These are phyloP conservation scores for Candida parachauliodes DNA, from an alignment of 805 yeast genomes.

Conservation along the genomic window DNA sequence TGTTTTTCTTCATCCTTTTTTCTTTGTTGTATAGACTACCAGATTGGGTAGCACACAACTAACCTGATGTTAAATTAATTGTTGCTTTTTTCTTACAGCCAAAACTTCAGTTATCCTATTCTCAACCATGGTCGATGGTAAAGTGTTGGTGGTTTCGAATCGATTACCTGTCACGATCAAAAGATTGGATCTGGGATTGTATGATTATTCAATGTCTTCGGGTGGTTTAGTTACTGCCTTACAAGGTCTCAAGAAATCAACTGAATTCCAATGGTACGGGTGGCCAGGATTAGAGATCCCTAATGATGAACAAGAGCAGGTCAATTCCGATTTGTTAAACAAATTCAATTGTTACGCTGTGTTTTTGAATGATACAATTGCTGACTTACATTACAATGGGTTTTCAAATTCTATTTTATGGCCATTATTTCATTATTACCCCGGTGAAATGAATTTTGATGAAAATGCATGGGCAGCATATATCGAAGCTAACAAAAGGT, in stretches of 20 bases:
- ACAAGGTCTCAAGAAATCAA: conserved; percentile 80
- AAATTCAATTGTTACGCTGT: conserved; percentile 90
- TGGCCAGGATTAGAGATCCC: conserved; percentile 93
- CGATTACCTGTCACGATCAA: conserved; percentile 92
- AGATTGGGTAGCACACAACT: conserved; percentile 2
- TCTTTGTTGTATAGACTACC: conserved; percentile 7
- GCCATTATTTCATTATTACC: conserved; percentile 98
- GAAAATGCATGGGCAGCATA: conserved; percentile 98
- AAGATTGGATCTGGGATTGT: conserved; percentile 57
- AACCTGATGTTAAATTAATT: neutral
- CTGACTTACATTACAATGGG: conserved; percentile 95
- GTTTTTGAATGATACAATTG: conserved; percentile 80
- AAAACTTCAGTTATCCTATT: neutral
- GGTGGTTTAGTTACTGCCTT: conserved; percentile 97
- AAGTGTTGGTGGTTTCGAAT: conserved; percentile 89
- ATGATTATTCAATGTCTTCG: conserved; percentile 86
- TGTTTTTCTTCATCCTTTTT: neutral
- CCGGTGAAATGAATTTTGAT: conserved; percentile 98
- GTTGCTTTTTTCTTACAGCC: conserved; percentile 3
- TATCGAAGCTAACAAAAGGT: conserved; percentile 82
- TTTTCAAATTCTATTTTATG: conserved; percentile 91
- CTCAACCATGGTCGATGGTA: conserved; percentile 39
- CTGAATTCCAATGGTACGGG: conserved; percentile 94
- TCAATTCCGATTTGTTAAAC: conserved; percentile 64
- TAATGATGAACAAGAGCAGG: conserved; percentile 63